A percentile compares a stretch with the other conserved stretches of the same genome.
Conservation (phyloP, 1,139 yeast species). For the Chernovozyma sophiae-reginae region DNA sequence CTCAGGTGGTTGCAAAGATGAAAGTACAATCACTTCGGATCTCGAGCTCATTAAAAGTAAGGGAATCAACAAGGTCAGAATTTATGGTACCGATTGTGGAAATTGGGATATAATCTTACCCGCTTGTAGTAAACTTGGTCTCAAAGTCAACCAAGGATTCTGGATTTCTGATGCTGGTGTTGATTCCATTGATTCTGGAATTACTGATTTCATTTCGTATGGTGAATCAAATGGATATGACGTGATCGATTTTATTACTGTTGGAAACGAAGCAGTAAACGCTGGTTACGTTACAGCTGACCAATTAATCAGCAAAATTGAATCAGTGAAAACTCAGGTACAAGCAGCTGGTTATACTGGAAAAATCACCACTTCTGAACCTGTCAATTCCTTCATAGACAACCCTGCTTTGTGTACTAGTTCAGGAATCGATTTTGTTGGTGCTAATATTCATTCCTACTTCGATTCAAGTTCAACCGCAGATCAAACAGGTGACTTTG, state of each 20-base stretch:
- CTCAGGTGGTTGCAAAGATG: constrained; percentile 63
- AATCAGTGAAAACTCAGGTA: constrained; percentile 55
- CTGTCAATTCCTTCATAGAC: constrained; percentile 67
- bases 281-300: constrained; percentile 54
- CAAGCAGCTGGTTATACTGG: constrained; percentile 75
- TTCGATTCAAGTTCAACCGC: constrained; percentile 65
- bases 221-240: constrained; percentile 59
- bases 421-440: constrained; percentile 72
- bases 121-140: constrained; percentile 54
- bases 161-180: constrained; percentile 68
- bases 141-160: constrained; percentile 80
- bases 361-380: constrained; percentile 76
- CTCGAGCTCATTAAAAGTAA: constrained; percentile 51
- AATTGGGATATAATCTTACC: constrained; percentile 65
- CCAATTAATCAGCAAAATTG: constrained; percentile 59
- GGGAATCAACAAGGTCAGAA: constrained; percentile 63
- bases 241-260: constrained; percentile 65
- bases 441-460: constrained; percentile 84
- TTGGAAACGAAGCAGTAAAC: constrained; percentile 84
- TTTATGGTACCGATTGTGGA: constrained; percentile 85
- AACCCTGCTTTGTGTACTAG: constrained; percentile 65
- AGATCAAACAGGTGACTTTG: constrained; percentile 66
- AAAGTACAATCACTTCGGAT: constrained; percentile 53
- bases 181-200: constrained; percentile 61
- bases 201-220: constrained; percentile 50